Percentiles rank a stretch among this genome's conserved stretches.
Evolutionary conservation across 75 land plant species (phyloP).

Genomic region (Chamaecyparis obtusa): DNA sequence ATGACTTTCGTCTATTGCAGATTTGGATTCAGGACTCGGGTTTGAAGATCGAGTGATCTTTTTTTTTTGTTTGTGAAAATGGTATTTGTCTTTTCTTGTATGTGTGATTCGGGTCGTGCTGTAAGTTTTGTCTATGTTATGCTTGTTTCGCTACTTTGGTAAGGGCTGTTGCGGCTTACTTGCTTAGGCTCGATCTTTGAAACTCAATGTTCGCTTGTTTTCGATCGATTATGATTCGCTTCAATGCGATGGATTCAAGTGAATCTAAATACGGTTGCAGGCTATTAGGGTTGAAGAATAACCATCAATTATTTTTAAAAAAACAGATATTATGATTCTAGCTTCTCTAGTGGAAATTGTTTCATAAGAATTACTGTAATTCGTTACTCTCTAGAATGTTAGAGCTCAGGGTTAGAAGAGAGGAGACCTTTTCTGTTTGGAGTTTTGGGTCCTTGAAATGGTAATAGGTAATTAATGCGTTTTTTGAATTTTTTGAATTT

Average conservation of each 20-base stretch:
- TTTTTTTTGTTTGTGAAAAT: neutral
- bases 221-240: neutral
- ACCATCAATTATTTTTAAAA: neutral
- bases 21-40: neutral
- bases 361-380: neutral
- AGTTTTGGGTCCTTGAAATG: neutral
- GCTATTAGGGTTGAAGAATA: neutral
- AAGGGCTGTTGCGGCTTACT: neutral
- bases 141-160: neutral
- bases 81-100: neutral
- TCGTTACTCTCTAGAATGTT: neutral
- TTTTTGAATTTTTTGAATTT: neutral
- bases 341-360: too few species aligned
- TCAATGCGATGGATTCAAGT: neutral
- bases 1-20: neutral
- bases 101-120: neutral
- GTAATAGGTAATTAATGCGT: neutral
- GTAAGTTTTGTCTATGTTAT: neutral
- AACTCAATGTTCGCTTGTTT: neutral
- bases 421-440: neutral
- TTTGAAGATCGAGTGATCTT: neutral
- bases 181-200: neutral
- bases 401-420: neutral
- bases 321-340: too few species aligned
- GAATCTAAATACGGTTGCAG: neutral